Conservation (phyloP, 495 filamentous ascomycete genomes). For the Daldinia decipiens region DNA sequence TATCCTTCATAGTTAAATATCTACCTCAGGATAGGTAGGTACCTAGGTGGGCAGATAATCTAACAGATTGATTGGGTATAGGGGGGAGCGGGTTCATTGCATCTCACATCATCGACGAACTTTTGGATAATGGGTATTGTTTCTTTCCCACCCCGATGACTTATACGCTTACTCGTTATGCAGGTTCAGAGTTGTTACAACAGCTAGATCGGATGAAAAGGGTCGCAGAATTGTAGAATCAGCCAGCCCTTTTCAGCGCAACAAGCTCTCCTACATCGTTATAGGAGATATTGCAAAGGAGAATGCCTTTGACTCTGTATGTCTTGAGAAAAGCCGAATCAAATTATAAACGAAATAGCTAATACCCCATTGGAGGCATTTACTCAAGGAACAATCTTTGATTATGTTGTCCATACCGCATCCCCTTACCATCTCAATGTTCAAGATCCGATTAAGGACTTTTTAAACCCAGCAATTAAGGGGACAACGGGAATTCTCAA, state of each 20-base stretch:
- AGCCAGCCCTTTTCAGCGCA: slow-evolving; percentile 16
- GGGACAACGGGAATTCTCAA: slow-evolving; percentile 56
- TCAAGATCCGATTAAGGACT: slow-evolving; percentile 52
- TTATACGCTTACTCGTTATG: neutral
- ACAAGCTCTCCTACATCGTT: slow-evolving; percentile 47
- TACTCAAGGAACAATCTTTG: slow-evolving; percentile 44
- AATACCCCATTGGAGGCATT: slow-evolving; percentile 34
- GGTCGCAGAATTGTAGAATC: slow-evolving; percentile 51
- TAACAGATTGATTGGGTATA: neutral
- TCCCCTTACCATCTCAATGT: slow-evolving; percentile 55
- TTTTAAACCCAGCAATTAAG: slow-evolving; percentile 58
- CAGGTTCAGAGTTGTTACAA: slow-evolving; percentile 54
- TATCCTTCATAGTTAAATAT: neutral
- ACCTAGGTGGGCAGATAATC: neutral
- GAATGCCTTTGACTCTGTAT: slow-evolving; percentile 51
- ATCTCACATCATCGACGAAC: slow-evolving; percentile 40
- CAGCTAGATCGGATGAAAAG: slow-evolving; percentile 54
- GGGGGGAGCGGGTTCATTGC: slow-evolving; percentile 46
- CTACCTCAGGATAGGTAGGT: neutral
- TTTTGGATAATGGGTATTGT: slow-evolving; percentile 35
- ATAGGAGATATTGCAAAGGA: slow-evolving; percentile 51
- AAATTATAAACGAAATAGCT: neutral
- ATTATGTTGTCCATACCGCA: slow-evolving; percentile 58
- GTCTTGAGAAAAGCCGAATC: neutral
- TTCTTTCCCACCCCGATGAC: neutral